Evolutionary conservation across 306 rosid species (phyloP).

Genomic region (Medicago lupulina): DNA sequence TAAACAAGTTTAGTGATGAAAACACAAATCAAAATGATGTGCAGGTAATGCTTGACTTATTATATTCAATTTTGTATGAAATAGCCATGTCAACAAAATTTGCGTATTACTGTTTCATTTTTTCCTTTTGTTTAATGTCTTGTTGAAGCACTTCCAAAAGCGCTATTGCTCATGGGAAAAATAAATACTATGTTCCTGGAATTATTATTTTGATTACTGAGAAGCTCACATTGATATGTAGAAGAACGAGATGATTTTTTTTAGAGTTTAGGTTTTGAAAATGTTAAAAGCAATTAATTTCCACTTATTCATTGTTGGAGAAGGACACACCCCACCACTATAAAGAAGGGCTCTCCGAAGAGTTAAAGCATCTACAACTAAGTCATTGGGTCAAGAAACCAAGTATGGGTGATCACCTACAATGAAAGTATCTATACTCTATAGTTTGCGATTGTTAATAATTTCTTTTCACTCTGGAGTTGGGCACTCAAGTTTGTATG

Average conservation of each 20-base stretch:
- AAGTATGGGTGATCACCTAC: not conserved
- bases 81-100: slow-evolving; percentile 17
- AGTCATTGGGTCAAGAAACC: not conserved
- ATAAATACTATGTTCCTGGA: not conserved
- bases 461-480: not conserved
- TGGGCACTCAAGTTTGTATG: not conserved
- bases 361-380: not conserved
- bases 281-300: not conserved
- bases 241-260: not conserved
- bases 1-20: slow-evolving; percentile 55
- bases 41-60: slow-evolving; percentile 52
- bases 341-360: not conserved
- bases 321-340: not conserved
- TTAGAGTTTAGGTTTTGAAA: not conserved
- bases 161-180: slow-evolving; percentile 27
- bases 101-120: not conserved
- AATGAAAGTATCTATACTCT: not conserved
- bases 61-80: slow-evolving; percentile 34
- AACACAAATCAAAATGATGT: slow-evolving; percentile 53
- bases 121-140: not conserved
- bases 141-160: slow-evolving; percentile 1
- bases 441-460: not conserved
- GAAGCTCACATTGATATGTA: slow-evolving; percentile 8
- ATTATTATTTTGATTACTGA: not conserved
- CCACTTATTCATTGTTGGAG: not conserved